Conservation (phyloP, 164 flowering plant genomes). For the Kalanchoe fedtschenkoi region DNA sequence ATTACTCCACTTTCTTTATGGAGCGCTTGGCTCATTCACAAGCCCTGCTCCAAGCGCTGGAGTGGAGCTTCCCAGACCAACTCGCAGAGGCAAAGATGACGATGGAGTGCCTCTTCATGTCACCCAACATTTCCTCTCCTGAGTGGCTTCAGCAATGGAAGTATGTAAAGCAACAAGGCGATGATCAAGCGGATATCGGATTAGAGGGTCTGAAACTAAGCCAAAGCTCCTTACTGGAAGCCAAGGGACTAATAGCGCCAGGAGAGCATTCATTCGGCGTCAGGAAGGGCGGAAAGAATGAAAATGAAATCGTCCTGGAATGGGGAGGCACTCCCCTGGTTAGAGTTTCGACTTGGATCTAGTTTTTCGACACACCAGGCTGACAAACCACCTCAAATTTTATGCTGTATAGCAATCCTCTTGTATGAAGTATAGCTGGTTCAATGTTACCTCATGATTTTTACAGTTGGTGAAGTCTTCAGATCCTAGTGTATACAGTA, state of each 20-base stretch:
- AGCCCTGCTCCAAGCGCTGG: conserved; percentile 18
- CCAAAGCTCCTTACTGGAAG: conserved; percentile 20
- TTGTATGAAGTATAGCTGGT: too few relatives aligned
- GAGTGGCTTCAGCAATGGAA: conserved; percentile 18
- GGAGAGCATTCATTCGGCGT: conserved; percentile 20
- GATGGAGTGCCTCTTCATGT: conserved; percentile 22
- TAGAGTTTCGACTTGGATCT: conserved; percentile 34
- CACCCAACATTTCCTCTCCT: conserved; percentile 13
- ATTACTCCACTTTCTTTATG: conserved; percentile 17
- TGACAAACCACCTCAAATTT: too few relatives aligned
- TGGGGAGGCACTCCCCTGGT: conserved; percentile 35
- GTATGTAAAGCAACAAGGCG: conserved; percentile 11
- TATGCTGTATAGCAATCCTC: too few relatives aligned
- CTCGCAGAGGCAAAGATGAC: conserved; percentile 24
- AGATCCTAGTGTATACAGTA: too few relatives aligned
- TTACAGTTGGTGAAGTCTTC: too few relatives aligned
- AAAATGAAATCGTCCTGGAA: conserved; percentile 27
- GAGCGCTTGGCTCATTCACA: conserved; percentile 16
- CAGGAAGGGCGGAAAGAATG: conserved; percentile 16
- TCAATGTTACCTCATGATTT: too few relatives aligned
- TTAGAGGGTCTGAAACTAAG: conserved; percentile 23
- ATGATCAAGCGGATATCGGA: conserved; percentile 8
- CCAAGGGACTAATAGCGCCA: conserved; percentile 24
- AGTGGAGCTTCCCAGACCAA: conserved; percentile 13
- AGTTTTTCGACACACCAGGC: too few relatives aligned